Conservation (phyloP, 2,329 filamentous ascomycete species). For the Lasiodiplodia sp. region DNA sequence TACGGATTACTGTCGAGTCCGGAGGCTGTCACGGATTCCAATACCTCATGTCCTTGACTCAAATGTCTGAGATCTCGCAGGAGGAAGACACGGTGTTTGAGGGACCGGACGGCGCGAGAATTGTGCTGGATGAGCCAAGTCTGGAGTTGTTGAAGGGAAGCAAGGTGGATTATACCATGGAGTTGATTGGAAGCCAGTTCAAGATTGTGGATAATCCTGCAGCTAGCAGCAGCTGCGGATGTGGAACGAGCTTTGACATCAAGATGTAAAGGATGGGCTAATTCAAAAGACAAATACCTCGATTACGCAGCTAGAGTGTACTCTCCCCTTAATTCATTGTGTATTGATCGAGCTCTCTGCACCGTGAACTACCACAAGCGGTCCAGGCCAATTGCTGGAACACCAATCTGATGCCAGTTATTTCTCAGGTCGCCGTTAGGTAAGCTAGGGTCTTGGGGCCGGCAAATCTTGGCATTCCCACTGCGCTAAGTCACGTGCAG, state of each 20-base stretch:
- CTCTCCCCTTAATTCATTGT: background rate
- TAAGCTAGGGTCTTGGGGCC: background rate
- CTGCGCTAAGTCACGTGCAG: constrained; percentile 3
- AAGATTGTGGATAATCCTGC: constrained; percentile 94
- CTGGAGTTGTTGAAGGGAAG: constrained; percentile 89
- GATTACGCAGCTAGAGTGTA: background rate
- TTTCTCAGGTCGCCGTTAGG: constrained; percentile 6
- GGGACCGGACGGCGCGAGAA: constrained; percentile 71
- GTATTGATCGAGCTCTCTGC: background rate
- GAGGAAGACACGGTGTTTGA: constrained; percentile 87
- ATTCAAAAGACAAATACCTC: background rate
- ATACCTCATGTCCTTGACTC: constrained; percentile 88
- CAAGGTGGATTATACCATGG: constrained; percentile 95
- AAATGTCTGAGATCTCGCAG: constrained; percentile 61
- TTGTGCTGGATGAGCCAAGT: constrained; percentile 87
- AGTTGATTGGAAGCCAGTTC: constrained; percentile 93
- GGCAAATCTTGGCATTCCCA: background rate
- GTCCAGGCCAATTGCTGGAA: no score
- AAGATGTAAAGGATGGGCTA: constrained; percentile 54
- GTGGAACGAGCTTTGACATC: constrained; percentile 97
- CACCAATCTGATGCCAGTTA: background rate
- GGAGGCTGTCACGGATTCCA: constrained; percentile 98
- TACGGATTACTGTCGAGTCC: constrained; percentile 91
- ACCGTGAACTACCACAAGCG: background rate
- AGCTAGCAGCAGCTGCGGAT: constrained; percentile 94